Evolutionary conservation across 2,329 filamentous ascomycete species (phyloP).

Genomic region (Aspergillus vadensis): DNA sequence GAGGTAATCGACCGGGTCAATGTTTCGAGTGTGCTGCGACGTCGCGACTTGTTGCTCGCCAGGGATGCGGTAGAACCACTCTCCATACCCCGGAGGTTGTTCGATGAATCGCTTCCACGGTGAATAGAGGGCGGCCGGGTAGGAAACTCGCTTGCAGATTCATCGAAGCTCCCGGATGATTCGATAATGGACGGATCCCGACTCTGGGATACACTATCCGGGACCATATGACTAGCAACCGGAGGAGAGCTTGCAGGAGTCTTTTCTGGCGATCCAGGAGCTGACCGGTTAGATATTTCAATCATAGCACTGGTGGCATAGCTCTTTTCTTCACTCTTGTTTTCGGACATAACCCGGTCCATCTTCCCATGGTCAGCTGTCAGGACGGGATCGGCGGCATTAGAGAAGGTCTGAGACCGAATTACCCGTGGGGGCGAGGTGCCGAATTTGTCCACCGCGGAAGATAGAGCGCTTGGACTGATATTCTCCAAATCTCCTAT

Average conservation of each 20-base stretch:
- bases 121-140: slow-evolving; percentile 34
- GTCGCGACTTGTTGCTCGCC: slow-evolving; percentile 30
- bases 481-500: slow-evolving; percentile 24
- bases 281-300: slow-evolving; percentile 64
- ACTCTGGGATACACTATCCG: slow-evolving; percentile 40
- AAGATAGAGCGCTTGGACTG: slow-evolving; percentile 27
- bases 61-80: slow-evolving; percentile 30
- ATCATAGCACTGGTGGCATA: slow-evolving; percentile 68
- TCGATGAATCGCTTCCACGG: slow-evolving; percentile 25
- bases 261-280: slow-evolving; percentile 55
- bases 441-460: slow-evolving; percentile 37
- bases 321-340: slow-evolving; percentile 59
- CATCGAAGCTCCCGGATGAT: slow-evolving; percentile 37
- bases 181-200: slow-evolving; percentile 56
- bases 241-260: slow-evolving; percentile 51
- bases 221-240: slow-evolving; percentile 36
- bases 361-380: slow-evolving; percentile 67
- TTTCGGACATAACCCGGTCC: slow-evolving; percentile 61
- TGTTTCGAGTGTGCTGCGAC: slow-evolving; percentile 34
- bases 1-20: slow-evolving; percentile 29
- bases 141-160: slow-evolving; percentile 23
- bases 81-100: slow-evolving; percentile 24
- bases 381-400: slow-evolving; percentile 65
- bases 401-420: slow-evolving; percentile 64
- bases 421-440: slow-evolving; percentile 57